phyloP scores from a whole-genome alignment of 306 rosid species.

The Cucurbita ficifolia region DNA sequence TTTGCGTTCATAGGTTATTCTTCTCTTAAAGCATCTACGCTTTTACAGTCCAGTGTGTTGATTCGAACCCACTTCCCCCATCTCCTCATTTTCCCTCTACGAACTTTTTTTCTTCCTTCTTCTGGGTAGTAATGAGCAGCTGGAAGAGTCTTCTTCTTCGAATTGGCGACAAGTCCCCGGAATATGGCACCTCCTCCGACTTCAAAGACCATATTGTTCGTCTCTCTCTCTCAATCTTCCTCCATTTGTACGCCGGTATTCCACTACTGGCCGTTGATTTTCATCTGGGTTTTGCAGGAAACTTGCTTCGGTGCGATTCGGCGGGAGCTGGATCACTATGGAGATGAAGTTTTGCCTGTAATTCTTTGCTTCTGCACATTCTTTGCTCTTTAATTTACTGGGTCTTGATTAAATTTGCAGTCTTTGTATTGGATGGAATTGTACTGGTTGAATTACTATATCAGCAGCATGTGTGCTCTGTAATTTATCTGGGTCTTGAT shows the following conservation, averaged over 20 bases:
- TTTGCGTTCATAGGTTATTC: no score
- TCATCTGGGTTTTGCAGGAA: slow-evolving; percentile 40
- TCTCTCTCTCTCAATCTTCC: background rate
- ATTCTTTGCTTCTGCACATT: background rate
- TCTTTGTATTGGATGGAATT: background rate
- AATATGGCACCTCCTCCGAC: slow-evolving; percentile 65
- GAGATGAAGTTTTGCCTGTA: slow-evolving; percentile 47
- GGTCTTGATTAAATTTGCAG: background rate
- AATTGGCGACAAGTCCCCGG: slow-evolving; percentile 78
- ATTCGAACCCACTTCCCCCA: no score
- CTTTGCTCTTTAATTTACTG: background rate
- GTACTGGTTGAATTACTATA: background rate
- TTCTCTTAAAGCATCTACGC: no score
- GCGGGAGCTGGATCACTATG: slow-evolving; percentile 69
- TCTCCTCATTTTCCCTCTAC: background rate
- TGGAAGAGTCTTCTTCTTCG: slow-evolving; percentile 85
- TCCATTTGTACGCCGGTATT: background rate
- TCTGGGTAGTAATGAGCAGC: slow-evolving; percentile 30
- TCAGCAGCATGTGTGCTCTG: background rate
- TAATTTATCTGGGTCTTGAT: background rate
- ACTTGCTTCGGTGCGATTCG: slow-evolving; percentile 68
- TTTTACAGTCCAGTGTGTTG: no score
- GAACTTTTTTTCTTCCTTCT: background rate
- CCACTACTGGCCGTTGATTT: background rate
- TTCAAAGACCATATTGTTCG: slow-evolving; percentile 89